phyloP scores from a whole-genome alignment of 2,329 filamentous ascomycete genomes.

The Ophiognomonia clavigignenti-juglandacearum region DNA sequence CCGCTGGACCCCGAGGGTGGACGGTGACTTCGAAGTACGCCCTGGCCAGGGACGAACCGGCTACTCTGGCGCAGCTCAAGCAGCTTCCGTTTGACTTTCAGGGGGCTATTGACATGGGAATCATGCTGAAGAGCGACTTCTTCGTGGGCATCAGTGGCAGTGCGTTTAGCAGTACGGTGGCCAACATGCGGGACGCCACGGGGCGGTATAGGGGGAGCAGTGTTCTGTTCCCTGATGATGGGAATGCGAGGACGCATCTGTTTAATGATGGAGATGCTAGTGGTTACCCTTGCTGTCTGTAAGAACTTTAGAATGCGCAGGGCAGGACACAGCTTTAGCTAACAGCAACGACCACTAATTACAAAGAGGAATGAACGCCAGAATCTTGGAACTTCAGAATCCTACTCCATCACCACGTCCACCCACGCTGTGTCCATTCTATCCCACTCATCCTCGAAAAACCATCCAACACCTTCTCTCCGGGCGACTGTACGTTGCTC shows the following conservation, averaged over 20 bases:
- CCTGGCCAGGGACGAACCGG: conserved; percentile 19
- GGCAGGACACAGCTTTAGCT: too few species aligned
- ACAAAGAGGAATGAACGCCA: too few species aligned
- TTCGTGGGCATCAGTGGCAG: conserved; percentile 26
- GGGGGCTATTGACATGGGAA: conserved; percentile 25
- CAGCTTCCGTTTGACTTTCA: conserved; percentile 26
- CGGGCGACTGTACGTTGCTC: too few species aligned
- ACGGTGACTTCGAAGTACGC: conserved; percentile 30
- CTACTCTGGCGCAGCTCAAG: conserved; percentile 19
- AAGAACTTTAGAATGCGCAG: too few species aligned
- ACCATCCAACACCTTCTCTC: too few species aligned
- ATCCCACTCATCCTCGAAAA: too few species aligned
- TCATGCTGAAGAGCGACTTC: conserved; percentile 24
- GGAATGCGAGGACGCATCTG: conserved; percentile 23
- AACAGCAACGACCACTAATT: too few species aligned
- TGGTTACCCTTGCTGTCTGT: conserved; percentile 26
- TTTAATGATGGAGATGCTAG: conserved; percentile 25
- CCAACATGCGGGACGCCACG: conserved; percentile 24
- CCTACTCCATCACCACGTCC: too few species aligned
- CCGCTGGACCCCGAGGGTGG: conserved; percentile 27
- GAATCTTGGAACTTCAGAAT: too few species aligned
- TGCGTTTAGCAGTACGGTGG: conserved; percentile 23
- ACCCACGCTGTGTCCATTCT: too few species aligned
- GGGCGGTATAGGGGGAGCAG: conserved; percentile 25
- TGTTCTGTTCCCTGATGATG: conserved; percentile 21